Evolutionary conservation across 768 basidiomycete genomes (phyloP).

Genomic region (Pleurotus tuoliensis): DNA sequence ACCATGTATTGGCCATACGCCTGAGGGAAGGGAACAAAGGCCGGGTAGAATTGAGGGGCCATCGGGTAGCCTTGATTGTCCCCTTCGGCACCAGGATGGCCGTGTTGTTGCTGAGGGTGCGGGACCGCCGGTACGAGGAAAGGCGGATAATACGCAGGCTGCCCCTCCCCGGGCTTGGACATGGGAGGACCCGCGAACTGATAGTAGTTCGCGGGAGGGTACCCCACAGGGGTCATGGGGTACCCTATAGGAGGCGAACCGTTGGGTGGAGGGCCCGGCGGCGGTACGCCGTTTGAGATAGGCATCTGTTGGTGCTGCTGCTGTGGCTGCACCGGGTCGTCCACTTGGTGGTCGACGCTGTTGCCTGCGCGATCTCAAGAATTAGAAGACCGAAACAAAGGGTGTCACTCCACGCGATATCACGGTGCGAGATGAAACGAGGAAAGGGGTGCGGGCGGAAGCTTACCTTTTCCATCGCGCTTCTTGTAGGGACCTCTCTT

Average conservation of each 20-base stretch:
- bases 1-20: constrained; percentile 49
- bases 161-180: constrained; percentile 49
- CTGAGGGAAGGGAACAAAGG: constrained; percentile 43
- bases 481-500: constrained; percentile 93
- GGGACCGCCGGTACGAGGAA: constrained; percentile 37
- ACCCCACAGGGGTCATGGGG: constrained; percentile 50
- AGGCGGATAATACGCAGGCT: constrained; percentile 46
- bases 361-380: constrained; percentile 56
- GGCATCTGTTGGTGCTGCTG: constrained; percentile 23
- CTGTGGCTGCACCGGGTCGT: constrained; percentile 28
- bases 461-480: constrained; percentile 86
- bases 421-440: constrained; percentile 27
- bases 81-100: constrained; percentile 31
- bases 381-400: constrained; percentile 31
- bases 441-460: constrained; percentile 23
- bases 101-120: constrained; percentile 20
- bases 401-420: constrained; percentile 19
- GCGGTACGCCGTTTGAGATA: constrained; percentile 35
- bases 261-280: constrained; percentile 22
- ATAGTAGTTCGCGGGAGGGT: constrained; percentile 48
- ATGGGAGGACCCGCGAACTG: constrained; percentile 49
- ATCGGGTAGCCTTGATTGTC: constrained; percentile 35
- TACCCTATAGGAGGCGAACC: constrained; percentile 45
- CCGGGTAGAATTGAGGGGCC: constrained; percentile 40
- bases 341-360: constrained; percentile 38